Percentiles rank a stretch among this genome's conserved stretches.
Conservation (phyloP, 495 filamentous ascomycete species). For the Rusavskia elegans region DNA sequence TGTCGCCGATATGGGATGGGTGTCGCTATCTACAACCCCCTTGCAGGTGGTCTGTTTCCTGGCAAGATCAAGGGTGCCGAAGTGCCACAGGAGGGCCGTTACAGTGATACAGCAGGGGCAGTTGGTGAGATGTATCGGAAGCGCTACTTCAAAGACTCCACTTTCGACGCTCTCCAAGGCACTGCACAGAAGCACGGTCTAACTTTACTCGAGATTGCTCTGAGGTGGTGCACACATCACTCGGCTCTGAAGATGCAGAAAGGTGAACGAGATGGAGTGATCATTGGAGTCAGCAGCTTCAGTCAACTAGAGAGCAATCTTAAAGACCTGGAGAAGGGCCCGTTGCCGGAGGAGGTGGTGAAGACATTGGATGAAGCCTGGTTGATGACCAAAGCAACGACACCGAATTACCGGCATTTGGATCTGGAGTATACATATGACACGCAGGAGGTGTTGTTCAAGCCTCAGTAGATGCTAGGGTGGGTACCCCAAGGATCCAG, state of each 20-base stretch:
- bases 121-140: slow-evolving; percentile 53
- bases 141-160: slow-evolving; percentile 67
- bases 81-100: slow-evolving; percentile 54
- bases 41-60: slow-evolving; percentile 69
- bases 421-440: slow-evolving; percentile 65
- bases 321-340: slow-evolving; percentile 66
- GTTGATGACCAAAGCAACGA: slow-evolving; percentile 46
- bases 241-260: slow-evolving; percentile 58
- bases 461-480: background rate
- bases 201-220: slow-evolving; percentile 61
- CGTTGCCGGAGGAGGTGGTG: slow-evolving; percentile 72
- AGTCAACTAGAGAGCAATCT: slow-evolving; percentile 65
- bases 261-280: slow-evolving; percentile 59
- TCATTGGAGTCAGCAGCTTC: slow-evolving; percentile 64
- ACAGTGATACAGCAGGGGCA: slow-evolving; percentile 32
- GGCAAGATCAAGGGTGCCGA: slow-evolving; percentile 69
- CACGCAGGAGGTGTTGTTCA: slow-evolving; percentile 49
- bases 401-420: slow-evolving; percentile 59
- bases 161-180: slow-evolving; percentile 61
- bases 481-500: background rate
- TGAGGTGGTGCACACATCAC: slow-evolving; percentile 73
- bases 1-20: slow-evolving; percentile 77
- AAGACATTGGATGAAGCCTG: slow-evolving; percentile 63
- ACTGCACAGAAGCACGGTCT: slow-evolving; percentile 59
- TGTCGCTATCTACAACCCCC: slow-evolving; percentile 82